Percentiles rank a stretch among this genome's conserved stretches.
Conservation (phyloP, 2,329 filamentous ascomycete species). For the Cercospora sp. region DNA sequence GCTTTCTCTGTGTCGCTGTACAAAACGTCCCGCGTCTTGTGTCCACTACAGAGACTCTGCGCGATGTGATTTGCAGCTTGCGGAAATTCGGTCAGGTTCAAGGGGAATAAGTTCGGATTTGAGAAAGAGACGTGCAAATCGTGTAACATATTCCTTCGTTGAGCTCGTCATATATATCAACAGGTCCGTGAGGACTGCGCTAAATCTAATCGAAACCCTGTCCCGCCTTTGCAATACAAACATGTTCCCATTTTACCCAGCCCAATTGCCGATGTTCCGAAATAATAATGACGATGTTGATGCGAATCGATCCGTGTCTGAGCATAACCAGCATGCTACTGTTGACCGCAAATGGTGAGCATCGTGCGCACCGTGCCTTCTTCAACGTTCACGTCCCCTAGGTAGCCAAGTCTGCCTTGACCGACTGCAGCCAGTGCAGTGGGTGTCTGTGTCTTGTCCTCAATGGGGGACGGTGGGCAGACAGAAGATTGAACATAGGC, state of each 20-base stretch:
- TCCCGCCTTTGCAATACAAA: background rate
- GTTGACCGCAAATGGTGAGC: slow-evolving; percentile 26
- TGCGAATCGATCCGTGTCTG: background rate
- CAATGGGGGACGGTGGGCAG: slow-evolving; percentile 17
- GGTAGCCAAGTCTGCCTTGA: slow-evolving; percentile 23
- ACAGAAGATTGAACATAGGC: slow-evolving; percentile 25
- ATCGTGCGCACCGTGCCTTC: slow-evolving; percentile 18
- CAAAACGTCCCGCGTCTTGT: background rate
- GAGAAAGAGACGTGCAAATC: background rate
- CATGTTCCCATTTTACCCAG: background rate
- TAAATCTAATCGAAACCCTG: background rate
- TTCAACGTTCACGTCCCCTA: slow-evolving; percentile 27
- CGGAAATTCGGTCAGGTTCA: background rate
- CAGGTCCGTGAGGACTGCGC: slow-evolving; percentile 6
- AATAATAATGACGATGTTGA: background rate
- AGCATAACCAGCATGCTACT: slow-evolving; percentile 8
- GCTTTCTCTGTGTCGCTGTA: background rate
- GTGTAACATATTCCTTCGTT: background rate
- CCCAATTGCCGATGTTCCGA: background rate
- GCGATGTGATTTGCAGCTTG: background rate
- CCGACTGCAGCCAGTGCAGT: slow-evolving; percentile 22
- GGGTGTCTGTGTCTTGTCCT: slow-evolving; percentile 26
- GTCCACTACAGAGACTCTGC: background rate
- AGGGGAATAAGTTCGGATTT: background rate
- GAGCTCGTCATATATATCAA: slow-evolving; percentile 5